A percentile compares a stretch with the other conserved stretches of the same genome.
phyloP scores from a whole-genome alignment of 257 asterid genomes.

The Forsythia viridissima region DNA sequence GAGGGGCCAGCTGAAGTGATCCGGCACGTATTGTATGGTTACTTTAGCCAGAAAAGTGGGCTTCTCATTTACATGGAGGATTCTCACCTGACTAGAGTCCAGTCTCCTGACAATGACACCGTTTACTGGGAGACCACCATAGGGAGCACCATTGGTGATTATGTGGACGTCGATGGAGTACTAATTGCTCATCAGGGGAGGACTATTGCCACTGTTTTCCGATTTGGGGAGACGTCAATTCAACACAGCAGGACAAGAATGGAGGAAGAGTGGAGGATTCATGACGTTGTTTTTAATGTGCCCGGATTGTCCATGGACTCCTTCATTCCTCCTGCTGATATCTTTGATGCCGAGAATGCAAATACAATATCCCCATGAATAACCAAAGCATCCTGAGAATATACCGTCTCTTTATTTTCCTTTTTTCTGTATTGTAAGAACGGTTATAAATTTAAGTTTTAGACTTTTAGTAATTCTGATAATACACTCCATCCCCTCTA shows the following conservation, averaged over 20 bases:
- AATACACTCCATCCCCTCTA: neutral
- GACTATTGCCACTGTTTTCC: slow-evolving; percentile 75
- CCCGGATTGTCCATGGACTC: slow-evolving; percentile 65
- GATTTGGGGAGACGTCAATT: slow-evolving; percentile 64
- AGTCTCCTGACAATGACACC: slow-evolving; percentile 43
- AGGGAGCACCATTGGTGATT: slow-evolving; percentile 70
- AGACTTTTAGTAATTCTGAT: neutral
- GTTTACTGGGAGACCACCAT: slow-evolving; percentile 93
- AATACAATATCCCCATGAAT: slow-evolving; percentile 35
- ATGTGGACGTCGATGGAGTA: slow-evolving; percentile 69
- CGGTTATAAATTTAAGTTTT: neutral
- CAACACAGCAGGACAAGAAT: slow-evolving; percentile 65
- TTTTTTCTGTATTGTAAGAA: neutral
- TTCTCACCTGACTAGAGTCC: slow-evolving; percentile 75
- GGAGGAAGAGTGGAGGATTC: slow-evolving; percentile 70
- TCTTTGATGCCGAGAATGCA: slow-evolving; percentile 28
- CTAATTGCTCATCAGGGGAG: slow-evolving; percentile 67
- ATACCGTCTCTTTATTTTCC: neutral
- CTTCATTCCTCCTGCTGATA: slow-evolving; percentile 75
- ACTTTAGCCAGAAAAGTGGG: slow-evolving; percentile 86
- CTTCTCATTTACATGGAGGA: slow-evolving; percentile 83
- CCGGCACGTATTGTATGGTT: slow-evolving; percentile 79
- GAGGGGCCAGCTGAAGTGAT: slow-evolving; percentile 88
- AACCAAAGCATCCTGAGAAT: neutral
- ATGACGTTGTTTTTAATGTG: slow-evolving; percentile 70